Evolutionary conservation across 1,139 yeast genomes (phyloP).

Genomic region (Scheffersomyces lignicola): DNA sequence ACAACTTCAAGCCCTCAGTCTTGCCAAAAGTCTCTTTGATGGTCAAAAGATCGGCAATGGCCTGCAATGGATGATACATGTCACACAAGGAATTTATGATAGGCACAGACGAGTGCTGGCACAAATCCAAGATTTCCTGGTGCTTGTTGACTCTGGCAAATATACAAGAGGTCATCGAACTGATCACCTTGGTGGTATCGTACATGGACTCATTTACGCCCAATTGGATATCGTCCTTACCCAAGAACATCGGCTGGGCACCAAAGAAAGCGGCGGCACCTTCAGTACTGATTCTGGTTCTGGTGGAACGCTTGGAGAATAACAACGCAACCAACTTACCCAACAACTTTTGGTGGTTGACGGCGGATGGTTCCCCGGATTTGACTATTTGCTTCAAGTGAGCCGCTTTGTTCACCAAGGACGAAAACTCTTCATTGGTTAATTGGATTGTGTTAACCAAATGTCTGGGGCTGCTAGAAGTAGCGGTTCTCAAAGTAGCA

Average conservation of each 20-base stretch:
- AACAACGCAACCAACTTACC: constrained; percentile 84
- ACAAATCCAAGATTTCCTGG: constrained; percentile 74
- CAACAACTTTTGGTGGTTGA: constrained; percentile 55
- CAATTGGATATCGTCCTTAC: constrained; percentile 92
- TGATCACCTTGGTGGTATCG: constrained; percentile 84
- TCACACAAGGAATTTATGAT: constrained; percentile 93
- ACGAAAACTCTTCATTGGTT: constrained; percentile 62
- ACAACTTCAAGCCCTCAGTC: constrained; percentile 66
- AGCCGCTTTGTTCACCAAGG: constrained; percentile 68
- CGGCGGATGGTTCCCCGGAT: constrained; percentile 44
- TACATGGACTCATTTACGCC: constrained; percentile 91
- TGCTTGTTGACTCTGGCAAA: constrained; percentile 94
- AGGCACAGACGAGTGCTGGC: constrained; percentile 79
- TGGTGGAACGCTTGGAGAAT: constrained; percentile 88
- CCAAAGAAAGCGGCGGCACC: constrained; percentile 95
- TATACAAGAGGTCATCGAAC: constrained; percentile 92
- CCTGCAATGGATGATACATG: constrained; percentile 90
- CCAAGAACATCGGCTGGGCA: constrained; percentile 94
- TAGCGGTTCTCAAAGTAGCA: constrained; percentile 10
- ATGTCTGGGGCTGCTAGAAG: constrained; percentile 63
- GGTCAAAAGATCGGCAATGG: constrained; percentile 86
- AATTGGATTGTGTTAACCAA: constrained; percentile 78
- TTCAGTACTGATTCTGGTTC: constrained; percentile 92
- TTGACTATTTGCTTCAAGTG: constrained; percentile 59
- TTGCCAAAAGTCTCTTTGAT: constrained; percentile 73